Base-by-base conservation (phyloP, 164 flowering plant species). In the Cinnamomum micranthum region DNA sequence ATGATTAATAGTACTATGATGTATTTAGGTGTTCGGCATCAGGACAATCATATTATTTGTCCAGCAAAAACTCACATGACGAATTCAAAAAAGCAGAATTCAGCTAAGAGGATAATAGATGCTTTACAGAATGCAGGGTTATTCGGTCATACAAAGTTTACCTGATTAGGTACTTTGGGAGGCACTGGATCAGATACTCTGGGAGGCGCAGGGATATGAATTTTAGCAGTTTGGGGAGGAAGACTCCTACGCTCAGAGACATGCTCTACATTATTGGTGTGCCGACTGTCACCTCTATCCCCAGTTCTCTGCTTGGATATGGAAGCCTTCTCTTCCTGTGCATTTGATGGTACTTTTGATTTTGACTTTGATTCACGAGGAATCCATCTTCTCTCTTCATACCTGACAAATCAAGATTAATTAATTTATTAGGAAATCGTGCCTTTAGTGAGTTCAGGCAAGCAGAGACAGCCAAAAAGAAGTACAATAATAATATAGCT, bases 351-450 rank as follows among this genome's bases (percentile, higher is more conserved):
- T 77, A 90, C 80, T 77, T 78, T 85, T 33, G 90, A 80, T 77
- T 78, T 85, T 33, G 85, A 76, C 69, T 77, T 86, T 50, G 87
- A 89, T 75, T 92, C 95, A 85, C 83, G 91, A 1, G 92, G 69
- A 76, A 85, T 72, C 99, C 99, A 95, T 87, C 99, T 89, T 80
- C 92, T 95, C 64, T 95, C 99, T 81, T 95, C 99, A 84, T 95
- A 95, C 86, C 99, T 83, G 75, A 74, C 5, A 67, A 74, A 65
- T 68, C 25, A 15, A 10, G 35, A 27, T 51, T 27, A 50, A 24
- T 24, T 52, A 25, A 24, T 23, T 22, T 20, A 24, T 22, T 41
- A 50, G 58, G 25, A 25, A 69, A 55, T 1, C 5, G 7, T n/a
- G 19, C 58, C 58, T 41, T 22, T 69, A 35, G 12, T n/a, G 14